Conservation (phyloP, 108 stramenopile species). For the Thalassiosira profunda region DNA sequence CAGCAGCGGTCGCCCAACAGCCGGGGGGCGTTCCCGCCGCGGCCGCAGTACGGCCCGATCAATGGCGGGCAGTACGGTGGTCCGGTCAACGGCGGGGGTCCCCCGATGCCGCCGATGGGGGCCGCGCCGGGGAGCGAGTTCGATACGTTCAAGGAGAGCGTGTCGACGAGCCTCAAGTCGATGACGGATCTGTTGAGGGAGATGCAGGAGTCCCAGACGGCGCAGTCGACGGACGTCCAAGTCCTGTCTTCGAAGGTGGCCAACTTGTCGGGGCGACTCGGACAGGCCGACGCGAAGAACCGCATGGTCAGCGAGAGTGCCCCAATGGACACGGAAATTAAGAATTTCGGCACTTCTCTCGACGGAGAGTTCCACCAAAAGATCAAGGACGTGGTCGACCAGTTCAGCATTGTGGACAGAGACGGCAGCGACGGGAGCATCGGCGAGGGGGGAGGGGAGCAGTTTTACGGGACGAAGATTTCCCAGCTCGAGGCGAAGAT, state of each 20-base stretch:
- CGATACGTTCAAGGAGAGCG: slow-evolving; percentile 8
- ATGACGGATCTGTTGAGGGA: slow-evolving; percentile 26
- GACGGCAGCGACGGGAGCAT: too few species aligned
- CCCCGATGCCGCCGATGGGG: slow-evolving; percentile 3
- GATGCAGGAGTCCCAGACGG: slow-evolving; percentile 10
- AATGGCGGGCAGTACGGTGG: too few species aligned
- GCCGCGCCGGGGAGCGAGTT: too few species aligned
- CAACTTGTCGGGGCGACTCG: slow-evolving; percentile 15
- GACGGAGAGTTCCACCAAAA: slow-evolving; percentile 3
- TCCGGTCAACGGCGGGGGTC: too few species aligned
- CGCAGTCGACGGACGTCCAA: slow-evolving; percentile 12
- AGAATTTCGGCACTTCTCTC: background rate
- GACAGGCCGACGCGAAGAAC: slow-evolving; percentile 8
- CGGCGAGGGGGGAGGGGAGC: too few species aligned
- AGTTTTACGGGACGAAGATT: background rate
- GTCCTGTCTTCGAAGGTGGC: slow-evolving; percentile 10
- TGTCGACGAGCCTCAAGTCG: slow-evolving; percentile 19
- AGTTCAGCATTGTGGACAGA: slow-evolving; percentile 7
- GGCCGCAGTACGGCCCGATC: too few species aligned
- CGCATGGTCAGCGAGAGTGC: slow-evolving; percentile 1
- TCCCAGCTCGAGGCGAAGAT: background rate
- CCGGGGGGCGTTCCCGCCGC: too few species aligned
- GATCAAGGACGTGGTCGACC: slow-evolving; percentile 4
- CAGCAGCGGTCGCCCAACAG: too few species aligned
- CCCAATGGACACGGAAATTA: background rate